A percentile compares a stretch with the other conserved stretches of the same genome.
Conservation (phyloP, 495 filamentous ascomycete genomes). For the Peziza echinospora region DNA sequence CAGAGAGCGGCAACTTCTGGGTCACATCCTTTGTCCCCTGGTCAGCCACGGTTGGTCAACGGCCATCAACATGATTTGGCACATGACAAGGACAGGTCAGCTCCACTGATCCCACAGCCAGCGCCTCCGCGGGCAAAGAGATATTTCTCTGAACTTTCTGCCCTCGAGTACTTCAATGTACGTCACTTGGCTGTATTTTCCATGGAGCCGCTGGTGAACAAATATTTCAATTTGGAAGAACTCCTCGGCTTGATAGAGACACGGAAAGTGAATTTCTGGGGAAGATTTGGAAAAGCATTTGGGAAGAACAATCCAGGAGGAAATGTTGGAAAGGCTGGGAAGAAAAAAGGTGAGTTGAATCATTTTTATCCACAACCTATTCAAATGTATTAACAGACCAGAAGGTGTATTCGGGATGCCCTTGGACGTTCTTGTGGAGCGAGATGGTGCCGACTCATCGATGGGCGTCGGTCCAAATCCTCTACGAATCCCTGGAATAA, state of each 20-base stretch:
- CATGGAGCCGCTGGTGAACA: slow-evolving; percentile 83
- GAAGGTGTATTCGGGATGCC: slow-evolving; percentile 60
- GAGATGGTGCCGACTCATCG: slow-evolving; percentile 85
- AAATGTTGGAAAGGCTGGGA: slow-evolving; percentile 32
- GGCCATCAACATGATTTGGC: slow-evolving; percentile 65
- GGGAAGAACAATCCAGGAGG: slow-evolving; percentile 27
- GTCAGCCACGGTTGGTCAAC: slow-evolving; percentile 43
- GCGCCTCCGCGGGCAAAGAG: slow-evolving; percentile 38
- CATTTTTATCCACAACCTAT: too few relatives aligned
- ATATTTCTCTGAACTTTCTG: slow-evolving; percentile 92
- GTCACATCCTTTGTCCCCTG: slow-evolving; percentile 40
- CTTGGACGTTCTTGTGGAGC: slow-evolving; percentile 67
- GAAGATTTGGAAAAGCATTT: slow-evolving; percentile 91
- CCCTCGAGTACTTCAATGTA: slow-evolving; percentile 91
- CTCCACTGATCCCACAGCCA: too few relatives aligned
- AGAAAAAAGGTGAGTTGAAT: background rate
- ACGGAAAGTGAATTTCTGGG: slow-evolving; percentile 86
- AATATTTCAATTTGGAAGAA: slow-evolving; percentile 80
- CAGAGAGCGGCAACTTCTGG: slow-evolving; percentile 25
- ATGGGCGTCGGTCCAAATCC: slow-evolving; percentile 85
- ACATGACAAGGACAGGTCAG: slow-evolving; percentile 30
- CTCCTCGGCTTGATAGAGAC: slow-evolving; percentile 87
- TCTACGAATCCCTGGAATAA: slow-evolving; percentile 63
- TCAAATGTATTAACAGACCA: slow-evolving; percentile 18
- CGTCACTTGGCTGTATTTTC: slow-evolving; percentile 84